These are phyloP conservation scores for Aureobasidium subglaciale DNA, from an alignment of 2,329 filamentous ascomycete species.

Conservation along the genomic window DNA sequence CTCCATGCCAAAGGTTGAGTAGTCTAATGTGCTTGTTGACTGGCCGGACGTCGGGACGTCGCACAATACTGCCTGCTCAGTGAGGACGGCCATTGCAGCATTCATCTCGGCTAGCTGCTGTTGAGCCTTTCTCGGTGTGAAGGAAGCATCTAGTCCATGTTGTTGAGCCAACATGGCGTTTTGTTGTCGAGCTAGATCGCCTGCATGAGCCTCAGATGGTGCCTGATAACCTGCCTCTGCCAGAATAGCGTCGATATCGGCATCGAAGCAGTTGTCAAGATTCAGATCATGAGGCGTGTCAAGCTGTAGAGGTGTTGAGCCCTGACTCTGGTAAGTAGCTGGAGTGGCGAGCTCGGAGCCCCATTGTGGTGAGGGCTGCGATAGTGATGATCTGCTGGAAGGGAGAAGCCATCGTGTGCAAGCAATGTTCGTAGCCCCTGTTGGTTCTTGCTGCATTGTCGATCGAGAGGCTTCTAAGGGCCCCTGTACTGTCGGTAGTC, in stretches of 20 bases:
- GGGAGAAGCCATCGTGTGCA: neutral
- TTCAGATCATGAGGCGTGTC: neutral
- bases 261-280: neutral
- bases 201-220: neutral
- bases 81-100: constrained; percentile 1
- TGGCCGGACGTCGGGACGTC: neutral
- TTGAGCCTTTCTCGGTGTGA: constrained; percentile 5
- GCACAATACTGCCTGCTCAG: neutral
- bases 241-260: neutral
- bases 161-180: neutral
- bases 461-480: neutral
- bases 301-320: neutral
- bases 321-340: neutral
- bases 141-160: neutral
- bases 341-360: neutral
- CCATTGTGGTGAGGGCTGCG: neutral
- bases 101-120: constrained; percentile 5
- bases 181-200: constrained; percentile 2
- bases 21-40: neutral
- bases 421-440: neutral
- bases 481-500: neutral
- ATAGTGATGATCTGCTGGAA: constrained; percentile 3
- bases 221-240: constrained; percentile 1
- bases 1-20: neutral
- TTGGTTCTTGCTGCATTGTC: neutral